Conservation (phyloP, 257 asterid species). For the Solanum habrochaites region DNA sequence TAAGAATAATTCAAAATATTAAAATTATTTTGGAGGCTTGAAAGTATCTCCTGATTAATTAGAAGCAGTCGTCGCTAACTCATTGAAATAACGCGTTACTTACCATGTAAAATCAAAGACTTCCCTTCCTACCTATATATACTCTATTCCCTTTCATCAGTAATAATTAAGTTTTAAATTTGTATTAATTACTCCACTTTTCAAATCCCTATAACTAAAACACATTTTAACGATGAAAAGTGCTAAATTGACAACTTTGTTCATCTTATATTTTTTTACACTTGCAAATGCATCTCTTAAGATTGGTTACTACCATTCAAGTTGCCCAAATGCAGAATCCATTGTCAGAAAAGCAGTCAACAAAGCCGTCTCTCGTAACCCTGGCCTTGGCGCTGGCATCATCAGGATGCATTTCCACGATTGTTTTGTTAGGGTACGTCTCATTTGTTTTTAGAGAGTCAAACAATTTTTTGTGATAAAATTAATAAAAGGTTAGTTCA, state of each 20-base stretch:
- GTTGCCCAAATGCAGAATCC: conserved; percentile 25
- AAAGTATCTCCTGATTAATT: not conserved
- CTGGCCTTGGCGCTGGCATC: conserved; percentile 30
- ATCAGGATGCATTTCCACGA: conserved; percentile 37
- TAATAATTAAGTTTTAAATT: not conserved
- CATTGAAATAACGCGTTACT: not conserved
- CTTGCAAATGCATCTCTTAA: not conserved
- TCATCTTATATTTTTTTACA: not conserved
- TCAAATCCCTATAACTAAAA: not conserved
- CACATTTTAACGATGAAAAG: not conserved
- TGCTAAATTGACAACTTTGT: not conserved
- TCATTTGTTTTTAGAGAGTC: no score
- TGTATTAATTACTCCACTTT: not conserved
- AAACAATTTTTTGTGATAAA: not conserved
- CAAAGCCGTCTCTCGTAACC: conserved; percentile 17
- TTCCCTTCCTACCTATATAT: no score
- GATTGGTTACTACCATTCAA: conserved; percentile 20
- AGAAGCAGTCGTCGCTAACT: not conserved
- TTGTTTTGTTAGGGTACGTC: conserved; percentile 36
- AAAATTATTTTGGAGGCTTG: not conserved
- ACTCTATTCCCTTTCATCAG: not conserved
- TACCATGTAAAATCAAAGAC: no score
- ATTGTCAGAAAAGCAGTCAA: conserved; percentile 19
- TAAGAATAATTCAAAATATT: not conserved
- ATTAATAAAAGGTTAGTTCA: not conserved